A percentile compares a stretch with the other conserved stretches of the same genome.
phyloP scores from a whole-genome alignment of 306 rosid species.

The Trichosanthes cucumerina region DNA sequence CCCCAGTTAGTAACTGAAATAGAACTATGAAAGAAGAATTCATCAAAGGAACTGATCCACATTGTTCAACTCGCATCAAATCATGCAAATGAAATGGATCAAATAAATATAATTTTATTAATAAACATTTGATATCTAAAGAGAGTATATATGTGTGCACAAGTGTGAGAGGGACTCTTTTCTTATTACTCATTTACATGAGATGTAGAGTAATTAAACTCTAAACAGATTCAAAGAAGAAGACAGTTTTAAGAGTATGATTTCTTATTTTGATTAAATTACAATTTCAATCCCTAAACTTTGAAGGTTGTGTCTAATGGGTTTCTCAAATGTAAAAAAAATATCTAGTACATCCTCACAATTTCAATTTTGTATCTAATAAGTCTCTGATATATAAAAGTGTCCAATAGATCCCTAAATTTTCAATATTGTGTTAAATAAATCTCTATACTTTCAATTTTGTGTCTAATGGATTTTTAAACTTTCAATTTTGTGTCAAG shows the following conservation, averaged over 20 bases:
- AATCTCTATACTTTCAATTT: background rate
- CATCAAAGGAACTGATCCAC: background rate
- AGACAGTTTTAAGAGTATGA: background rate
- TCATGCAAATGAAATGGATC: background rate
- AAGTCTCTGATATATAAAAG: too few species aligned
- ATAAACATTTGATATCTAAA: background rate
- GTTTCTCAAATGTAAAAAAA: too few species aligned
- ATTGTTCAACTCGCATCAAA: background rate
- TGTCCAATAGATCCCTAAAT: background rate
- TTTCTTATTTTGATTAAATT: background rate
- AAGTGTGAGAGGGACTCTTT: background rate
- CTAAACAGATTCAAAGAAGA: background rate
- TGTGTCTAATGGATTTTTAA: background rate
- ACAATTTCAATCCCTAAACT: background rate
- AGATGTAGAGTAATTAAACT: background rate
- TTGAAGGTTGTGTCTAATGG: background rate
- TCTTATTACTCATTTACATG: background rate
- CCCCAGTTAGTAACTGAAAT: background rate
- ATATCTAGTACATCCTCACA: too few species aligned
- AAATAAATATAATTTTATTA: background rate
- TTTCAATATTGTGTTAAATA: background rate
- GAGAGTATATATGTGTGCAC: background rate
- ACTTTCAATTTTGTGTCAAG: background rate
- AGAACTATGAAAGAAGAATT: background rate
- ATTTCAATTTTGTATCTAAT: too few species aligned